Evolutionary conservation across 768 basidiomycete species (phyloP), one percentile per base, ranked within the genome.

Genomic region (Lentinula detonsa): DNA sequence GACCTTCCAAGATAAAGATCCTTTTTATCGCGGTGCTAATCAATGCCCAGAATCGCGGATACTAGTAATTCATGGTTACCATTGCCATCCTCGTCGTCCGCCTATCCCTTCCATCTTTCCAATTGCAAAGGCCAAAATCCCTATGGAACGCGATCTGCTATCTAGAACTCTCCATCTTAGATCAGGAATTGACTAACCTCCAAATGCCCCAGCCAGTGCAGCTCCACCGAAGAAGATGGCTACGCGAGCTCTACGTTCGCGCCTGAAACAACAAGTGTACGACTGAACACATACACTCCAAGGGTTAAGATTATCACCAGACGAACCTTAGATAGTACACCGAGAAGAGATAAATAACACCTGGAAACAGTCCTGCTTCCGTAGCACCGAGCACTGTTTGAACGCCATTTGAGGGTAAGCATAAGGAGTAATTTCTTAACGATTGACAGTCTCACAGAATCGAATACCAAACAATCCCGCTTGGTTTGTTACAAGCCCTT

Each of bases 171-270:
- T 42, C n/a, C 7, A 48, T 62, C 69, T 61, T 68, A 39, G 13
- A 13, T 8, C 2, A 4, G n/a, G 5, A 40, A 33, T 5, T 10
- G 31, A 43, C 55, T 1, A 31, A 76, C 84, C 82, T 63, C 84
- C 84, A 63, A 88, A 87, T 1, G 86, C 85, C 31, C 86, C 85
- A 6, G 85, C 82, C 21, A 86, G 72, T 5, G 84, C 81, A 4
- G 85, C 79, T 53, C 81, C 86, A 34, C 83, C 82, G 61, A 86
- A 85, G 70, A 85, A 85, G 43, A 87, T 74, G 0, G 83, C 82
- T 5, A 87, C 82, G 54, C 87, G 77, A 76, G 80, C 81, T 62
- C 83, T 82, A 1, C 84, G 80, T 66, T 87, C 81, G 39, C 75
- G 77, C 45, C 86, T 85, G 59, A 16, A 45, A 13, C 52, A 59